Evolutionary conservation across 257 asterid species (phyloP), one percentile per base, ranked within the genome.

Genomic region (Solanum tarapatanum): DNA sequence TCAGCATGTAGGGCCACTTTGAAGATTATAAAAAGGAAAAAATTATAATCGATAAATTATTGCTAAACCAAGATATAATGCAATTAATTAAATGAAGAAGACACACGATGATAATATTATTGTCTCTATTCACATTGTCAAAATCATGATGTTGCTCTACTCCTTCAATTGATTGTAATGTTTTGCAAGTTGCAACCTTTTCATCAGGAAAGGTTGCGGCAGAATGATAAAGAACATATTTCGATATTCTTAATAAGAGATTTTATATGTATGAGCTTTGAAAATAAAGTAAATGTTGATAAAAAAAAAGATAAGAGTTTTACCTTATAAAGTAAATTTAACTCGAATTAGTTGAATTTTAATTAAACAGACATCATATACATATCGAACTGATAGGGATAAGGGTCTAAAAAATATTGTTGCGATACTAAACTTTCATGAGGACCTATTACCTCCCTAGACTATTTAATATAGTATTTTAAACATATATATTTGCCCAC

Each of bases 211-310:
- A 23, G 14, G 23, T 66, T 66, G 2, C 1, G 35, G 3, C 6
- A 10, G 9, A 68, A 5, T 68, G 10, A 12, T 68, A 12, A 66
- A 66, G 2, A 11, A 12, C 7, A 0, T 11, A 26, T 12, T 11
- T 11, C 0, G 1, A 60, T 23, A 60, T 8, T 62, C 1, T 66
- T 66, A 51, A 51, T 1, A 1, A 5, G 2, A 51, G 2, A 51
- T 24, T 4, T 66, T 0, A 0, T 24, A 1, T 0, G 1, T 24
- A 24, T 11, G 17, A 66, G 1, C 2, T 24, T 66, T 24, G 7
- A 62, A 62, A 62, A 62, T 60, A 0, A 8, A 60, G 0, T 23
- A 17, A 19, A 2, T 51, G 0, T 45, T 45, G 0, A 45, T 45
- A 4, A 45, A 45, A 11, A 41, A 1, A 41, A 1, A 11, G 2